Percentiles rank a stretch among this genome's conserved stretches.
Evolutionary conservation across 1,284 basidiomycete species (phyloP).

Genomic region (Cryptococcus amylolentus): DNA sequence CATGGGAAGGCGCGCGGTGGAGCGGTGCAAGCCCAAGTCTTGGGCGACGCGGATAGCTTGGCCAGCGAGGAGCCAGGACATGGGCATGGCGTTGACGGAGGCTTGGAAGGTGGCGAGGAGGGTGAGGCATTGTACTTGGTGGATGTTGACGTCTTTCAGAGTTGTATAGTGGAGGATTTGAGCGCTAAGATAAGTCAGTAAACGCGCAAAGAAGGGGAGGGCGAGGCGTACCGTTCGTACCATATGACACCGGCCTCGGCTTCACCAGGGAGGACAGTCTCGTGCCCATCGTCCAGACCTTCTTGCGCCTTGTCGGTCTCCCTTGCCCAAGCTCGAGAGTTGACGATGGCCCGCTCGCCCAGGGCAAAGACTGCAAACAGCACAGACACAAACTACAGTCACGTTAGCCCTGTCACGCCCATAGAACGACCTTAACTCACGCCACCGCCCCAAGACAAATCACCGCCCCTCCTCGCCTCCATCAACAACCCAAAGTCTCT

Average conservation of each 20-base stretch:
- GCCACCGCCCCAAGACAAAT: slow-evolving; percentile 11
- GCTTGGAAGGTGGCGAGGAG: slow-evolving; percentile 83
- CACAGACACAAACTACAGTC: slow-evolving; percentile 68
- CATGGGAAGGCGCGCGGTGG: slow-evolving; percentile 66
- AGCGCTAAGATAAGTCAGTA: slow-evolving; percentile 54
- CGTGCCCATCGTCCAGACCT: slow-evolving; percentile 7
- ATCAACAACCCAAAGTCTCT: slow-evolving; percentile 66
- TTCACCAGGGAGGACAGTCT: slow-evolving; percentile 40
- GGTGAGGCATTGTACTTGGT: slow-evolving; percentile 82
- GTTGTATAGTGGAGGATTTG: slow-evolving; percentile 85
- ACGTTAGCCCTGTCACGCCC: not conserved
- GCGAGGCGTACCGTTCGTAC: slow-evolving; percentile 37
- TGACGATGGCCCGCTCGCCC: slow-evolving; percentile 57
- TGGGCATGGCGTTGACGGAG: slow-evolving; percentile 82
- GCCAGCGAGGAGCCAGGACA: slow-evolving; percentile 83
- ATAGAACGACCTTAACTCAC: slow-evolving; percentile 11
- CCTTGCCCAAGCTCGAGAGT: slow-evolving; percentile 58
- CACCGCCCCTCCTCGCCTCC: slow-evolving; percentile 53
- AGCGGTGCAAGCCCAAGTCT: slow-evolving; percentile 82
- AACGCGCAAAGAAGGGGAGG: not conserved
- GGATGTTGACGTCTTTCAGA: slow-evolving; percentile 67
- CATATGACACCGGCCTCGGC: slow-evolving; percentile 46
- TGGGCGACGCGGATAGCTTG: slow-evolving; percentile 81
- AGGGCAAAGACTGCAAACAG: slow-evolving; percentile 79
- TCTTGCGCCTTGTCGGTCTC: slow-evolving; percentile 57